phyloP scores from a whole-genome alignment of 129 eudicot species.

The Scalesia atractyloides region DNA sequence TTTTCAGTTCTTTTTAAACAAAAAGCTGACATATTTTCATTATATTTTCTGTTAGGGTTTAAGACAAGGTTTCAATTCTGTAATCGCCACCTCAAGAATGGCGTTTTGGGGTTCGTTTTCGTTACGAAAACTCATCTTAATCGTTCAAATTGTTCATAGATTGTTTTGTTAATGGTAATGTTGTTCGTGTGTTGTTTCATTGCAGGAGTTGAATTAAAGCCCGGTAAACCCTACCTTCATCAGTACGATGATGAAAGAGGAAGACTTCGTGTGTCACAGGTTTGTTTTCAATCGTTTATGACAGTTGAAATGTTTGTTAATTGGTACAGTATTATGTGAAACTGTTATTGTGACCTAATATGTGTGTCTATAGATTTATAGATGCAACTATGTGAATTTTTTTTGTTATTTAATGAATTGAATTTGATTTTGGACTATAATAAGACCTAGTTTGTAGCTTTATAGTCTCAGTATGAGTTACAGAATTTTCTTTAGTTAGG shows the following conservation, averaged over 20 bases:
- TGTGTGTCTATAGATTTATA: neutral
- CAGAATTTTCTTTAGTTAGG: too few relatives aligned
- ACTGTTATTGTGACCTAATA: neutral
- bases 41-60: too few relatives aligned
- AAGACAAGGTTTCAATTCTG: neutral
- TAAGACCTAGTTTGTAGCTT: too few relatives aligned
- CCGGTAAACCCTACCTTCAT: conserved; percentile 66
- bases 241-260: conserved; percentile 55
- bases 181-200: conserved; percentile 20
- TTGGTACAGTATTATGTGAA: neutral
- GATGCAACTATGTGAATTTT: too few relatives aligned
- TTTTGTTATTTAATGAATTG: too few relatives aligned
- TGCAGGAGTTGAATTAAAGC: conserved; percentile 77
- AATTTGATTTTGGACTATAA: too few relatives aligned
- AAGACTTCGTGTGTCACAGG: conserved; percentile 85
- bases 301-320: neutral
- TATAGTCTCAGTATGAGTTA: too few relatives aligned
- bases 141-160: neutral
- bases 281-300: conserved; percentile 24
- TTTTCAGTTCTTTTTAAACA: too few relatives aligned
- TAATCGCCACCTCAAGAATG: conserved; percentile 30
- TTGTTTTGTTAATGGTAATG: neutral
- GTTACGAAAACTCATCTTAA: neutral
- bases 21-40: too few relatives aligned
- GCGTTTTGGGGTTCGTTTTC: conserved; percentile 71